Conservation (phyloP, 164 flowering plant genomes). For the Piper longum region DNA sequence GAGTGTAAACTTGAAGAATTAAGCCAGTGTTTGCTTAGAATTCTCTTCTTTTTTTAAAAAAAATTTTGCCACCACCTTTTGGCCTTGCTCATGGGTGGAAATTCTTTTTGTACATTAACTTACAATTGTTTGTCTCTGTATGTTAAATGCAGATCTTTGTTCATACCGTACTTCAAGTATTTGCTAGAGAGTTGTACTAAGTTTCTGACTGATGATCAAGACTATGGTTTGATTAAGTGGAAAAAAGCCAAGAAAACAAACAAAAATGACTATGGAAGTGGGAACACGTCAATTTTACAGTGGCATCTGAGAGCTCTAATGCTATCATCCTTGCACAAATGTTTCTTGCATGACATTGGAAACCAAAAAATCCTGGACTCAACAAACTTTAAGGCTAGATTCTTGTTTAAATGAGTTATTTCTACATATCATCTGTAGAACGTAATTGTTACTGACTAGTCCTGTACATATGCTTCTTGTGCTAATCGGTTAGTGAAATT, state of each 20-base stretch:
- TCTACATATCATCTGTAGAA: background rate
- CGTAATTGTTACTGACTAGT: background rate
- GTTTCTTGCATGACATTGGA: slow-evolving; percentile 78
- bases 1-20: background rate
- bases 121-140: too few relatives aligned
- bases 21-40: too few relatives aligned
- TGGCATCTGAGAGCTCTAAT: slow-evolving; percentile 81
- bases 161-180: slow-evolving; percentile 91
- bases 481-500: slow-evolving; percentile 1
- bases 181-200: slow-evolving; percentile 44
- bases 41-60: too few relatives aligned
- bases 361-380: slow-evolving; percentile 64
- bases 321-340: slow-evolving; percentile 64
- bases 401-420: background rate
- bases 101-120: too few relatives aligned
- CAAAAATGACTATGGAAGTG: slow-evolving; percentile 9
- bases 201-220: slow-evolving; percentile 36
- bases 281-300: slow-evolving; percentile 19
- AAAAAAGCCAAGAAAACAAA: slow-evolving; percentile 50
- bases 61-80: too few relatives aligned
- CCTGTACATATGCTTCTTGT: background rate
- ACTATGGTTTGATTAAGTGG: slow-evolving; percentile 27
- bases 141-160: slow-evolving; percentile 48
- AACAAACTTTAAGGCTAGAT: slow-evolving; percentile 54
- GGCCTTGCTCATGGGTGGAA: too few relatives aligned